Evolutionary conservation across 2,329 filamentous ascomycete genomes (phyloP).

Genomic region (Exophiala viscosa): DNA sequence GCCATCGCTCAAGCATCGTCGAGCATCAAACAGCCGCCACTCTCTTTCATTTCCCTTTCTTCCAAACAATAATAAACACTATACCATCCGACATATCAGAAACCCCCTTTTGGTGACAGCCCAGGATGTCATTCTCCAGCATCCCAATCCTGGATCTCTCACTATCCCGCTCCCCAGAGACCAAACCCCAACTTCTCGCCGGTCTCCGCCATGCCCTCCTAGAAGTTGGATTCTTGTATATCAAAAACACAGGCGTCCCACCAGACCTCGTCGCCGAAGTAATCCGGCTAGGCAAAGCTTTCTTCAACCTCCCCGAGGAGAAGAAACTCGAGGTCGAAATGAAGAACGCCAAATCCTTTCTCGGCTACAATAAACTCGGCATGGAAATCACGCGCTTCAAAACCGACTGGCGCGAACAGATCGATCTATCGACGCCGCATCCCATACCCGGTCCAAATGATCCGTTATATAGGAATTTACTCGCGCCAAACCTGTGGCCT

Average conservation of each 20-base stretch:
- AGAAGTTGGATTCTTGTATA: conserved; percentile 83
- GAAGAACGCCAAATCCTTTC: conserved; percentile 69
- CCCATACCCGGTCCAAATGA: conserved; percentile 58
- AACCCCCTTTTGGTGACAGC: too few species aligned
- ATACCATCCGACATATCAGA: too few species aligned
- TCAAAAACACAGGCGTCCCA: conserved; percentile 73
- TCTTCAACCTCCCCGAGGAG: conserved; percentile 71
- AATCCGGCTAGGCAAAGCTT: conserved; percentile 63
- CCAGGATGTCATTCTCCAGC: conserved; percentile 20
- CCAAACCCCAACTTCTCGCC: conserved; percentile 68
- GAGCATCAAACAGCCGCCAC: too few species aligned
- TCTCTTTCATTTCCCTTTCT: too few species aligned
- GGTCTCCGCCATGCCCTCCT: conserved; percentile 72
- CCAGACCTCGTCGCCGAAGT: conserved; percentile 63
- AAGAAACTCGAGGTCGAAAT: conserved; percentile 75
- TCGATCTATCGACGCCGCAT: conserved; percentile 80
- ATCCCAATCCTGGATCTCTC: conserved; percentile 77
- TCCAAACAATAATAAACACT: too few species aligned
- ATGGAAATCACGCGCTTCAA: conserved; percentile 67
- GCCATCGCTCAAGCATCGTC: too few species aligned
- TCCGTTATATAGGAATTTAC: conserved; percentile 70
- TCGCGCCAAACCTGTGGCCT: conserved; percentile 78
- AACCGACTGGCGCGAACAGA: conserved; percentile 78
- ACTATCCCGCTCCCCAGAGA: conserved; percentile 57
- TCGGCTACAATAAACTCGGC: conserved; percentile 49